Conservation (phyloP, 148 eudicot genomes). For the Nepenthes mirabilis region DNA sequence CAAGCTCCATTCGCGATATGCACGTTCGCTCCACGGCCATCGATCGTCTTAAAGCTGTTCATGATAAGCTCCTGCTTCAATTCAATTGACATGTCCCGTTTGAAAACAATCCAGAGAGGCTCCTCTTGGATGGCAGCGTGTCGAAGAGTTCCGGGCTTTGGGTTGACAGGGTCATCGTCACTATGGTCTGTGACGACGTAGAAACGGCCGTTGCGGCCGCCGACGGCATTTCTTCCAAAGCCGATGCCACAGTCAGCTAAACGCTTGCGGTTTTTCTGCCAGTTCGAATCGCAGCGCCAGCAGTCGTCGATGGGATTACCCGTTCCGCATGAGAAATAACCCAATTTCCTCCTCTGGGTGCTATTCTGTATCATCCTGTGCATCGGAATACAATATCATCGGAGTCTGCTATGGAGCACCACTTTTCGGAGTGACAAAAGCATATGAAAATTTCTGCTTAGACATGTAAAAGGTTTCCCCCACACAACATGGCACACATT, state of each 20-base stretch:
- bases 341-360: conserved; percentile 4
- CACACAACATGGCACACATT: no score
- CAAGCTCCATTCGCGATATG: conserved; percentile 7
- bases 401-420: no score
- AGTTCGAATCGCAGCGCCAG: conserved; percentile 7
- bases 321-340: conserved; percentile 3
- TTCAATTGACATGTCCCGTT: conserved; percentile 3
- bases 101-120: conserved; percentile 7
- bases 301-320: conserved; percentile 9
- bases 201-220: conserved; percentile 3
- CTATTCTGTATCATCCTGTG: conserved; percentile 6
- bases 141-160: conserved; percentile 6
- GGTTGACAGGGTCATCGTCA: conserved; percentile 8
- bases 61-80: conserved; percentile 6
- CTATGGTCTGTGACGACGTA: conserved; percentile 1
- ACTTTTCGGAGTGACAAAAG: no score
- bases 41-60: conserved; percentile 5
- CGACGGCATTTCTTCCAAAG: neutral
- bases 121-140: conserved; percentile 5
- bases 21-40: conserved; percentile 4
- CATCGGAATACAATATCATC: neutral
- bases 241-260: conserved; percentile 7
- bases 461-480: no score
- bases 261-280: conserved; percentile 6
- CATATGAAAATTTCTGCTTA: no score